A percentile compares a stretch with the other conserved stretches of the same genome.
Conservation (phyloP, 108 stramenopile genomes). For the Aurantiochytrium sp. region DNA sequence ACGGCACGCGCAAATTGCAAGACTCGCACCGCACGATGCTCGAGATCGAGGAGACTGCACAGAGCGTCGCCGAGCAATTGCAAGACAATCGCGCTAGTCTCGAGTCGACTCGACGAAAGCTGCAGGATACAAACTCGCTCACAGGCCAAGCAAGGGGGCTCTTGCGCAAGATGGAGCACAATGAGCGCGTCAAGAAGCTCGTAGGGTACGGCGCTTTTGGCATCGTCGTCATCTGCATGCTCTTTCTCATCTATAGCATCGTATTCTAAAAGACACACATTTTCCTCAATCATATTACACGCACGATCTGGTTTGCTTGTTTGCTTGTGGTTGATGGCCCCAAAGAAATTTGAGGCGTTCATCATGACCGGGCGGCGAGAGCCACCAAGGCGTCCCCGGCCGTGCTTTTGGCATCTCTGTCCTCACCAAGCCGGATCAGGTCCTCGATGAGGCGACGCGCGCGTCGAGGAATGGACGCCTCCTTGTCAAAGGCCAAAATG, state of each 20-base stretch:
- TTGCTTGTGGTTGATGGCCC: background rate
- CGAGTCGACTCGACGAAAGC: background rate
- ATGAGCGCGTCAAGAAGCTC: background rate
- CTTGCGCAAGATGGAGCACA: background rate
- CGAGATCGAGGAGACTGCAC: slow-evolving; percentile 9
- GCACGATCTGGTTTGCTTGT: background rate
- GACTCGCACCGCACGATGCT: background rate
- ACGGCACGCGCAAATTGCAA: background rate
- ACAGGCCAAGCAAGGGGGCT: background rate
- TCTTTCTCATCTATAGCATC: background rate
- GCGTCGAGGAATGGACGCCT: background rate
- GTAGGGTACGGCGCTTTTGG: background rate
- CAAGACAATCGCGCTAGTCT: background rate
- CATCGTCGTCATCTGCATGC: background rate
- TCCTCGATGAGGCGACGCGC: background rate
- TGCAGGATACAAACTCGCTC: background rate
- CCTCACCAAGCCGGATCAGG: background rate
- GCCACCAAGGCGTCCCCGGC: background rate
- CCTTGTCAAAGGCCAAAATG: background rate
- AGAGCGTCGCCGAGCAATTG: background rate
- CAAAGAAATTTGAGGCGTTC: too few species aligned
- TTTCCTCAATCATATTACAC: background rate
- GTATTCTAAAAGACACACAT: background rate
- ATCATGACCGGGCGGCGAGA: too few species aligned
- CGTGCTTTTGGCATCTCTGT: background rate